A percentile compares a stretch with the other conserved stretches of the same genome.
Evolutionary conservation across 192 early-diverging fungal species (phyloP).

Genomic region (Chytriomyces hyalinus): DNA sequence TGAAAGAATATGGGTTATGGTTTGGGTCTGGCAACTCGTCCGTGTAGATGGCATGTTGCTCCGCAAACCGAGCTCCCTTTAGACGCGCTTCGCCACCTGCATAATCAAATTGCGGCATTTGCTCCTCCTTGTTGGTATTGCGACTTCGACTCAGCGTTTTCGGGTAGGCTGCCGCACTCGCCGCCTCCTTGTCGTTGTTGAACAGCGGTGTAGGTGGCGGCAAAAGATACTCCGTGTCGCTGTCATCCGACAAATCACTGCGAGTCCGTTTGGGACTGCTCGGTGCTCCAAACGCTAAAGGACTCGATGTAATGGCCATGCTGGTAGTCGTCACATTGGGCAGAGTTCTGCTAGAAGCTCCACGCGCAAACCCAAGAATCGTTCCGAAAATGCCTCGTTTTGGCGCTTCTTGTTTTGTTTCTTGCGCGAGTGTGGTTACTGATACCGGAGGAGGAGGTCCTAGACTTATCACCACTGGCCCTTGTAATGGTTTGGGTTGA

Average conservation of each 20-base stretch:
- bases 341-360: neutral
- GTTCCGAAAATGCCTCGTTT: neutral
- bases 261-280: neutral
- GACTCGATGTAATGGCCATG: neutral
- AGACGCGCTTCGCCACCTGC: neutral
- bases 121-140: neutral
- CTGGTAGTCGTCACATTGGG: neutral
- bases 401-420: too few relatives aligned
- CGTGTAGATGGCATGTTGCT: neutral
- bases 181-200: neutral
- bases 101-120: too few relatives aligned
- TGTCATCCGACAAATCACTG: neutral
- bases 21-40: neutral
- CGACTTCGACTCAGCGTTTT: neutral
- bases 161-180: neutral
- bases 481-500: too few relatives aligned
- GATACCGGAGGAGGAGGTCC: neutral
- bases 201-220: neutral
- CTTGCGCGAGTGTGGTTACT: neutral
- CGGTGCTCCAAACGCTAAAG: neutral
- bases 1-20: neutral
- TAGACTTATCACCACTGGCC: neutral
- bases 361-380: neutral
- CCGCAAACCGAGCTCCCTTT: neutral
- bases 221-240: neutral